Conservation (phyloP, 768 basidiomycete species). For the Leccinum variicolor region DNA sequence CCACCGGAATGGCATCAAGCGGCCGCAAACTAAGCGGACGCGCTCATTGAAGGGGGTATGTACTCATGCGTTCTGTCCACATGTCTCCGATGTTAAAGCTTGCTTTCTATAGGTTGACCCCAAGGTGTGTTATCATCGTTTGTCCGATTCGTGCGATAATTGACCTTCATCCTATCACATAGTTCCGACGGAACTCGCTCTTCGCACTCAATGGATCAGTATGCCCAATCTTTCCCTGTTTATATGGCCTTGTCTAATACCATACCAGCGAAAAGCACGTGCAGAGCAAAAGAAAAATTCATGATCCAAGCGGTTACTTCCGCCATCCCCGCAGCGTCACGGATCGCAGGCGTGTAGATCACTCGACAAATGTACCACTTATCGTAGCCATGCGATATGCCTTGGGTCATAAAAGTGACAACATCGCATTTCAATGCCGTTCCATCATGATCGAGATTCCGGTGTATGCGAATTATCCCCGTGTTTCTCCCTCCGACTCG, state of each 20-base stretch:
- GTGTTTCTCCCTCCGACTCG: slow-evolving; percentile 24
- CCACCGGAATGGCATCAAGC: slow-evolving; percentile 96
- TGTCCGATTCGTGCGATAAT: not conserved
- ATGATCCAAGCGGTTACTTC: slow-evolving; percentile 15
- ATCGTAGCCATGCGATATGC: slow-evolving; percentile 18
- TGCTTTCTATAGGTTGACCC: slow-evolving; percentile 59
- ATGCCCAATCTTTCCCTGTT: slow-evolving; percentile 26
- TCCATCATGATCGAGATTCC: slow-evolving; percentile 10
- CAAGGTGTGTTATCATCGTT: slow-evolving; percentile 49
- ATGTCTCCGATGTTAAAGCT: not conserved
- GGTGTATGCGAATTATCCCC: slow-evolving; percentile 20
- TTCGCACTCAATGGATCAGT: slow-evolving; percentile 75
- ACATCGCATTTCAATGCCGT: slow-evolving; percentile 3
- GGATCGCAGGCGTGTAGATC: slow-evolving; percentile 8
- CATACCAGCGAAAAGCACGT: slow-evolving; percentile 60
- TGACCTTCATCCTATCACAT: slow-evolving; percentile 2
- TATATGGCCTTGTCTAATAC: not conserved
- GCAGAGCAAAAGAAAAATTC: slow-evolving; percentile 54
- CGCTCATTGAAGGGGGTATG: slow-evolving; percentile 90
- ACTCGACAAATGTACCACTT: slow-evolving; percentile 20
- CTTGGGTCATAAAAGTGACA: slow-evolving; percentile 10
- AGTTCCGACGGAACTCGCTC: slow-evolving; percentile 86
- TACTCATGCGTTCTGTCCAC: slow-evolving; percentile 19
- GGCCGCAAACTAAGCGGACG: slow-evolving; percentile 66
- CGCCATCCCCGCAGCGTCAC: not conserved